These are phyloP conservation scores for Fusarium citri DNA, from an alignment of 2,329 filamentous ascomycete species.

Conservation along the genomic window DNA sequence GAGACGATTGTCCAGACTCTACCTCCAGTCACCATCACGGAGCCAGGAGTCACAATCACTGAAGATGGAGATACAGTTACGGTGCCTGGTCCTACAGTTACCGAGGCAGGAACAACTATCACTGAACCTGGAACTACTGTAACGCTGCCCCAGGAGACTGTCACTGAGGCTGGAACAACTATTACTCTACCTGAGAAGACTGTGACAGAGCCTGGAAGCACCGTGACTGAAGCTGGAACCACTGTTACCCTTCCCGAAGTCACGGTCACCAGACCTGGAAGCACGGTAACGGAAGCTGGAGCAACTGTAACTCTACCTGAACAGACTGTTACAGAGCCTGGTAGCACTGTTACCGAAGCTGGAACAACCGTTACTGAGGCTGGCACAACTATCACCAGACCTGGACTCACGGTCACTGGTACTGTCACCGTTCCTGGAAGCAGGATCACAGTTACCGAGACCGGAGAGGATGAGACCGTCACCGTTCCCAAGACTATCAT, in stretches of 20 bases:
- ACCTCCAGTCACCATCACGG: neutral
- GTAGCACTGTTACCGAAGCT: too few species aligned
- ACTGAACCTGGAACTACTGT: conserved; percentile 23
- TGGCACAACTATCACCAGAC: conserved; percentile 20
- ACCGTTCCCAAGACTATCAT: conserved; percentile 31
- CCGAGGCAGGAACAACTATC: conserved; percentile 8
- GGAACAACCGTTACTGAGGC: conserved; percentile 12
- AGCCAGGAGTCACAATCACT: conserved; percentile 3
- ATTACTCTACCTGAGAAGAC: conserved; percentile 18
- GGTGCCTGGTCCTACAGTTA: neutral
- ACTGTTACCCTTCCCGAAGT: conserved; percentile 11
- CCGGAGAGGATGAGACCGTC: conserved; percentile 23
- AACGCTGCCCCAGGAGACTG: neutral
- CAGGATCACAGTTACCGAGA: conserved; percentile 29
- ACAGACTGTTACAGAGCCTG: conserved; percentile 8
- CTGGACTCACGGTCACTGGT: conserved; percentile 27
- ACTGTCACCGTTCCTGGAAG: conserved; percentile 25
- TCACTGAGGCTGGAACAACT: conserved; percentile 17
- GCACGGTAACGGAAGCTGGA: conserved; percentile 20
- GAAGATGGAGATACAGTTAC: conserved; percentile 17
- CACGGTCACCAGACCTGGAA: conserved; percentile 1
- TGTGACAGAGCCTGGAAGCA: conserved; percentile 19
- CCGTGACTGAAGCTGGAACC: conserved; percentile 16
- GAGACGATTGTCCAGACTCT: conserved; percentile 13
- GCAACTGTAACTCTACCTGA: conserved; percentile 18